Percentiles rank a stretch among this genome's conserved stretches.
Evolutionary conservation across 495 filamentous ascomycete genomes (phyloP).

Genomic region (Viridothelium virens): DNA sequence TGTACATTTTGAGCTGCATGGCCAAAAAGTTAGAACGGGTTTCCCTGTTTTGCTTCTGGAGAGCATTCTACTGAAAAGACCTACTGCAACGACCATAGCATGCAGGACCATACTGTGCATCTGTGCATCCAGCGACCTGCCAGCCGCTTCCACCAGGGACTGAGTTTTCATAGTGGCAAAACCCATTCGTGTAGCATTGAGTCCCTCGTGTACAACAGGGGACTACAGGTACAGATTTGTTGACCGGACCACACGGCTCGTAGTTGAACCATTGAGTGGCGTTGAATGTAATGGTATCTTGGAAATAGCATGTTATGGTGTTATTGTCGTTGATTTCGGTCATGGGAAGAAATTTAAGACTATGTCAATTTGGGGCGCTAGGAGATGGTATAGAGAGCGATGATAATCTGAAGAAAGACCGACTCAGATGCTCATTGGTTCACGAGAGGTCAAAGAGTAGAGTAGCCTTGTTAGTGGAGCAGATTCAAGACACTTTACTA

Average conservation of each 20-base stretch:
- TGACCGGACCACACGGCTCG: conserved; percentile 5
- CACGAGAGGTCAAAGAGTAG: background rate
- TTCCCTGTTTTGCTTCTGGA: background rate
- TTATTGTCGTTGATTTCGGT: background rate
- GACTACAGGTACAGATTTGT: background rate
- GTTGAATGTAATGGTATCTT: background rate
- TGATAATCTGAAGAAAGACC: background rate
- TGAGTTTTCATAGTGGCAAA: conserved; percentile 9
- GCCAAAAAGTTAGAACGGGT: background rate
- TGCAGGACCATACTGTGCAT: background rate
- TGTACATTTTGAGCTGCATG: conserved; percentile 1
- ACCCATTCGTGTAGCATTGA: conserved; percentile 1
- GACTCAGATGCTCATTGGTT: background rate
- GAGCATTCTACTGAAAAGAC: background rate
- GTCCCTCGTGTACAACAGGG: conserved; percentile 4
- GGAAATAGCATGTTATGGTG: background rate
- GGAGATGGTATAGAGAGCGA: background rate
- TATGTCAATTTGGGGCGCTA: background rate
- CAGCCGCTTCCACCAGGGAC: conserved; percentile 4
- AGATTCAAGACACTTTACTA: background rate
- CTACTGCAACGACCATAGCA: conserved; percentile 8
- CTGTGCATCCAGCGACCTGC: conserved; percentile 1
- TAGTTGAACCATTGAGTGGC: conserved; percentile 7
- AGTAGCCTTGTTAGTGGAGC: background rate
- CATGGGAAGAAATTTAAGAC: background rate